Evolutionary conservation across 768 basidiomycete species (phyloP), one percentile per base, ranked within the genome.

Genomic region (Gloeostereum incarnatum): DNA sequence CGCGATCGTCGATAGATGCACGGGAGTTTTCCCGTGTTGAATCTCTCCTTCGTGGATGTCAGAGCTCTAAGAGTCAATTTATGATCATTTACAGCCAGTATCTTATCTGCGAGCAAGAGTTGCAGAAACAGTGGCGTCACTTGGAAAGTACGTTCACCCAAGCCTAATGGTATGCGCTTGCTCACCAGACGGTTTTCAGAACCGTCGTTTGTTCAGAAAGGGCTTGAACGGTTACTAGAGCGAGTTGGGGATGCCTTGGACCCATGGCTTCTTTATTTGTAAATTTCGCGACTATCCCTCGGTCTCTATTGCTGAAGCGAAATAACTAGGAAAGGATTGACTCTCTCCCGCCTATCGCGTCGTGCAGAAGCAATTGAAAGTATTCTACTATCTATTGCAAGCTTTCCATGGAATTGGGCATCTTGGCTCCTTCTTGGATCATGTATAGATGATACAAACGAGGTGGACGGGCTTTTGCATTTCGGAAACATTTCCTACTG

Each of bases 381-480:
- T 47, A 73, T 77, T 10, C 64, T 96, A 13, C 59, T 76, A 23
- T 92, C 90, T 9, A 79, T 94, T 30, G 68, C 71, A 25, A 69
- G 69, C 4, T 88, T 81, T 50, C 82, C 86, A 9, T 97, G 88
- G 80, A 97, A 97, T 53, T 98, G 93, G 92, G 84, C 86, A 19
- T 66, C 78, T n/a, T 98, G 92, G 92, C 62, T 73, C 6, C 69
- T 90, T 30, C 65, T 98, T n/a, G 72, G 73, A 2, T 77, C 75
- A 38, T 85, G 86, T 52, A 70, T 92, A 22, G 73, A 75, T 10
- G 88, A 91, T 45, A 78, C 77, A 11, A 87, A 91, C 61, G 89
- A 94, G 79, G 92, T 92, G 39, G 25, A 55, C 47, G 27, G 37
- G 40, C 38, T 47, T 36, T 16, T 35, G 36, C 31, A 26, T 11